A percentile compares a stretch with the other conserved stretches of the same genome.
Evolutionary conservation across 495 filamentous ascomycete species (phyloP).

Genomic region (Aspergillus sparsus): DNA sequence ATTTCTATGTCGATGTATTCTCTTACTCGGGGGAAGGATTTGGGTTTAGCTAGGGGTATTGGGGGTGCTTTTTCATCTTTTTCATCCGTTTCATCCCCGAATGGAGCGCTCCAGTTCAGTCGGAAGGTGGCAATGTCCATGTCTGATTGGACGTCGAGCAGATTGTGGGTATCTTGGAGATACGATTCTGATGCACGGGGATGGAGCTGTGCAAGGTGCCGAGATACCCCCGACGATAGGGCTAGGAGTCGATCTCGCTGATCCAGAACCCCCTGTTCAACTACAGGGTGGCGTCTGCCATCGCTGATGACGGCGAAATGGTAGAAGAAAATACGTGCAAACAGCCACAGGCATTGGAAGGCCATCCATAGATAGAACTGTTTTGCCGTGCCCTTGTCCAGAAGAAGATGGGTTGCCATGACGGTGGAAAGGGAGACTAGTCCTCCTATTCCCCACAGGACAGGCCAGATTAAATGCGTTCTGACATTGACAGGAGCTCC

Average conservation of each 20-base stretch:
- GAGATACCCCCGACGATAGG: neutral
- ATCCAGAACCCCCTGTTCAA: neutral
- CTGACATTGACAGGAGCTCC: neutral
- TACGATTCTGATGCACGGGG: neutral
- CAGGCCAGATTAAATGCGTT: neutral
- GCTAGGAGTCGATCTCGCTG: neutral
- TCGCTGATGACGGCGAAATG: neutral
- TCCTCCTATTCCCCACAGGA: neutral
- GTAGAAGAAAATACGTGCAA: neutral
- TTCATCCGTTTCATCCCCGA: neutral
- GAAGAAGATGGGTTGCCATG: neutral
- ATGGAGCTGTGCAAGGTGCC: neutral
- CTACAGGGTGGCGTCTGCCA: neutral
- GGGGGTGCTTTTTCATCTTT: neutral
- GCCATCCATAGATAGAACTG: constrained; percentile 2
- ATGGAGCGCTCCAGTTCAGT: neutral
- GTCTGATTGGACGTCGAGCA: neutral
- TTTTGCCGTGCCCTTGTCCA: neutral
- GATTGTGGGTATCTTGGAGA: neutral
- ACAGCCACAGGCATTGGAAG: constrained; percentile 4
- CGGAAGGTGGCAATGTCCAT: neutral
- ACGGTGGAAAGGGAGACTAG: neutral
- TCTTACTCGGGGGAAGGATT: neutral
- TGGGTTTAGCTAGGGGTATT: neutral
- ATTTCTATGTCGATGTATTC: neutral